Base-by-base conservation (phyloP, 441 rosid species). In the Jatropha multifida region DNA sequence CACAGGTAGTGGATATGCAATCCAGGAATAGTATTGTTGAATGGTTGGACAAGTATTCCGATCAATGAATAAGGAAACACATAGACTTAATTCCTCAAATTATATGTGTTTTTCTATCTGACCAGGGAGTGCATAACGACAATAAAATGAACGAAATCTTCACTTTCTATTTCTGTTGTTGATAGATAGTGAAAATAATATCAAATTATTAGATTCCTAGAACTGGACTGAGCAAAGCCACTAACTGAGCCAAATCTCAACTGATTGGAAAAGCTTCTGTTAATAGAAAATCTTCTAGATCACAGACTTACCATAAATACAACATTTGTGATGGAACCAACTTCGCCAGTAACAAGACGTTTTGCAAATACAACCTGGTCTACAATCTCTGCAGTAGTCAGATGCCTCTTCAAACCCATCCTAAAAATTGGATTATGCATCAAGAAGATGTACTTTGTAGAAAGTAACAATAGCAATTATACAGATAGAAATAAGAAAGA, bases 361-460 rank as follows among this genome's bases (percentile, higher is more conserved):
- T 86, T 84, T 3, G 97, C 96, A 62, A 85, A 87, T 41, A 91
- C 96, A 81, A 92, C 97, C 84, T 93, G 98, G 80, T 93, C 97
- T 61, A 88, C 96, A 64, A 93, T 91, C 92, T 91, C 99, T 23
- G 97, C 98, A 1, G 91, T 73, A 40, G 94, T 88, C 73, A 93
- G 87, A 84, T 93, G 88, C 80, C 97, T 93, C 82, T 79, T 92
- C 84, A 90, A 82, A 65, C 98, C 98, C 98, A 92, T 95, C 82
- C 96, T 90, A 80, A 60, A 85, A 77, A 69, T 56, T 32, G 67
- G 61, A 79, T 59, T 20, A 44, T 37, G 23, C 4, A 71, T 68
- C 23, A 77, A 10, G 23, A 60, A 70, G 55, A 61, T 17, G 23
- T 68, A 79, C 56, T 10, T n/a, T 4, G 0, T 11, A 38, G 26